Evolutionary conservation across 2,329 filamentous ascomycete species (phyloP).

Genomic region (Thielaviopsis punctulata): DNA sequence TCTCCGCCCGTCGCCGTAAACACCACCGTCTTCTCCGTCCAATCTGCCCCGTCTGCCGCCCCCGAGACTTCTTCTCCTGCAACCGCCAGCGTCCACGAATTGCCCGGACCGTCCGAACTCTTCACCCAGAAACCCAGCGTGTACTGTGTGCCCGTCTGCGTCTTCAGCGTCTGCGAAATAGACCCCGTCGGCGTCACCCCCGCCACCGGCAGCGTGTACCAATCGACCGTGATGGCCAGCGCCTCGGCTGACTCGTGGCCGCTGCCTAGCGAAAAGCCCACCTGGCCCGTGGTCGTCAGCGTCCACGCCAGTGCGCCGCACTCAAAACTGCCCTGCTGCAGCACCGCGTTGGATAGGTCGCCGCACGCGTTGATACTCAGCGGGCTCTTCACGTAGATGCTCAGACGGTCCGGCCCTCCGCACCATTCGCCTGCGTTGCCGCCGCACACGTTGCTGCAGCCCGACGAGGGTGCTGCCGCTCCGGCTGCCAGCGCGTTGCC

Average conservation of each 20-base stretch:
- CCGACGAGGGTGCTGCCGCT: conserved; percentile 25
- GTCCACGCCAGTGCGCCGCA: not conserved
- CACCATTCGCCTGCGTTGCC: conserved; percentile 31
- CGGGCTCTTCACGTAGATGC: conserved; percentile 24
- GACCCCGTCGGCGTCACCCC: not conserved
- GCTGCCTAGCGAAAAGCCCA: not conserved
- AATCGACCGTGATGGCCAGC: not conserved
- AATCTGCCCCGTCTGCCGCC: not conserved
- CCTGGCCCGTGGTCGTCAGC: not conserved
- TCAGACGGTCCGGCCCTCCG: conserved; percentile 30
- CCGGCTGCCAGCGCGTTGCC: conserved; percentile 21
- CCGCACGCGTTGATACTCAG: conserved; percentile 1
- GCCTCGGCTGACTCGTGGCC: not conserved
- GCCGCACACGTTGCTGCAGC: conserved; percentile 32
- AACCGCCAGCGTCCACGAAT: conserved; percentile 1
- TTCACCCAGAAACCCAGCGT: not conserved
- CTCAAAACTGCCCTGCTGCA: conserved; percentile 1
- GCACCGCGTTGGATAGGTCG: not conserved
- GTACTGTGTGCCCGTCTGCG: not conserved
- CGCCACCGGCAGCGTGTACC: not conserved
- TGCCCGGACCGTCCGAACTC: not conserved
- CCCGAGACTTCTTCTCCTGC: not conserved
- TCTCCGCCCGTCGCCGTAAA: not conserved
- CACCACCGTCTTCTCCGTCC: not conserved
- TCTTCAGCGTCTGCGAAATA: not conserved